Percentiles rank a stretch among this genome's conserved stretches.
Evolutionary conservation across 441 rosid genomes (phyloP).

Genomic region (Metrosideros polymorpha): DNA sequence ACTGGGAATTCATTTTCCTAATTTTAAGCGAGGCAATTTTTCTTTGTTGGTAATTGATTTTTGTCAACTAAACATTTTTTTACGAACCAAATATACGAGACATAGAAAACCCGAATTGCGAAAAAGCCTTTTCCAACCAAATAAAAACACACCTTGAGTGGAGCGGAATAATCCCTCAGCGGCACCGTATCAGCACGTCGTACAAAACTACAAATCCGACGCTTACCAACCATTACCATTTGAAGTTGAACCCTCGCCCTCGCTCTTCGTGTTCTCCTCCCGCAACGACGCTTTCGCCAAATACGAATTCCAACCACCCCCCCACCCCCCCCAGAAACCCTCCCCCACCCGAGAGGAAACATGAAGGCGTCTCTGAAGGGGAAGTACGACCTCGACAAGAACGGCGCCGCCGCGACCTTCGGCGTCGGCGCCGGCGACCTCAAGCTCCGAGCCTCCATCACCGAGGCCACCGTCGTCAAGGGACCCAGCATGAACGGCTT

Average conservation of each 20-base stretch:
- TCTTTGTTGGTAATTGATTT: too few species aligned
- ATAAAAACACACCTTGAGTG: too few species aligned
- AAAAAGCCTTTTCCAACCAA: too few species aligned
- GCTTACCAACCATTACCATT: background rate
- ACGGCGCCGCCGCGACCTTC: slow-evolving; percentile 42
- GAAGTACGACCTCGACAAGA: slow-evolving; percentile 49
- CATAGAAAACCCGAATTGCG: too few species aligned
- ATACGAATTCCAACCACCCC: background rate
- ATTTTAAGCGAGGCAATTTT: too few species aligned
- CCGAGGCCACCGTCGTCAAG: slow-evolving; percentile 68
- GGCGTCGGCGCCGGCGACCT: slow-evolving; percentile 57
- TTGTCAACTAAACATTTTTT: too few species aligned
- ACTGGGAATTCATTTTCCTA: background rate
- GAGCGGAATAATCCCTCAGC: too few species aligned
- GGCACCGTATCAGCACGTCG: background rate
- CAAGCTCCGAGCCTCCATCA: slow-evolving; percentile 72
- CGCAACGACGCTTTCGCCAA: background rate
- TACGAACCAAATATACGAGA: too few species aligned
- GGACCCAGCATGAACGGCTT: slow-evolving; percentile 84
- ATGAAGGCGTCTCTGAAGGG: slow-evolving; percentile 88
- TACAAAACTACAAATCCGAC: background rate
- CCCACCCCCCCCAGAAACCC: too few species aligned
- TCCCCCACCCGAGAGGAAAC: too few species aligned
- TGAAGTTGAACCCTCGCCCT: background rate
- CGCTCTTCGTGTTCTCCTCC: background rate